Conservation (phyloP, 257 asterid genomes). For the Leptodermis oblonga region DNA sequence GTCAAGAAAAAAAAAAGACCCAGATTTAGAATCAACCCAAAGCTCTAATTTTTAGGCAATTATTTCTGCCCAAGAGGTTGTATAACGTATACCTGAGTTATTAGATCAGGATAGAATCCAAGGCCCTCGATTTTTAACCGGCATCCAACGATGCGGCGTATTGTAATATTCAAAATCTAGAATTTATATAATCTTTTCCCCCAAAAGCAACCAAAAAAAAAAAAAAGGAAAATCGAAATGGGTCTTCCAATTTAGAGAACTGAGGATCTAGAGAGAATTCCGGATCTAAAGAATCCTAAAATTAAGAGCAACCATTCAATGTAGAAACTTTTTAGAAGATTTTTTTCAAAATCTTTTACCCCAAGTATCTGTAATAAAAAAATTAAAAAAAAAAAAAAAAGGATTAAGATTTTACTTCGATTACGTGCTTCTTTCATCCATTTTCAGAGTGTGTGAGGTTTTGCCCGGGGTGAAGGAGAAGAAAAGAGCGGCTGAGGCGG, state of each 20-base stretch:
- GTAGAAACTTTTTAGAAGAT: neutral
- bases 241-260: constrained; percentile 4
- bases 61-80: neutral
- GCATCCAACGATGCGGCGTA: constrained; percentile 2
- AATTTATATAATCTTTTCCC: neutral
- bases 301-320: constrained; percentile 32
- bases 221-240: constrained; percentile 10
- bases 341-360: neutral
- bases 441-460: neutral
- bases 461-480: neutral
- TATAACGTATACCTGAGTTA: neutral
- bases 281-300: constrained; percentile 42
- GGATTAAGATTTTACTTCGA: neutral
- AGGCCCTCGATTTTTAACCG: neutral
- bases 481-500: too few relatives aligned
- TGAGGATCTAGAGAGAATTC: constrained; percentile 27
- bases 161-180: neutral
- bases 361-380: neutral
- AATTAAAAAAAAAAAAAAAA: neutral
- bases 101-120: neutral
- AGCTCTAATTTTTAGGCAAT: neutral
- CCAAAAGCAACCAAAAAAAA: neutral
- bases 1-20: constrained; percentile 9
- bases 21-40: constrained; percentile 8
- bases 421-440: neutral